Base-by-base conservation (phyloP, 2,329 filamentous ascomycete species). In the Penicillium brasilianum region DNA sequence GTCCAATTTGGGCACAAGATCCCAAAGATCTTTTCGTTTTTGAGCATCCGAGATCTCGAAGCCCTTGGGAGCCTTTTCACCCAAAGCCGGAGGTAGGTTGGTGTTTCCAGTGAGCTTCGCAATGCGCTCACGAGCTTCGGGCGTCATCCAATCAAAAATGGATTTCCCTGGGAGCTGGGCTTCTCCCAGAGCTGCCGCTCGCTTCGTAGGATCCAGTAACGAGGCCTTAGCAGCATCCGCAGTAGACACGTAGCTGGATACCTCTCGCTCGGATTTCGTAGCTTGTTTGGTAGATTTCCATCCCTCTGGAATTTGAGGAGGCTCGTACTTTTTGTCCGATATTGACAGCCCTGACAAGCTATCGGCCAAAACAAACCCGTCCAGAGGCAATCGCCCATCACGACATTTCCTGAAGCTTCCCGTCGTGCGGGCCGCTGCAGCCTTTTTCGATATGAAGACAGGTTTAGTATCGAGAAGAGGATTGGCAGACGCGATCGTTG, bases 71-170 rank as follows among this genome's bases (percentile, higher is more conserved):
- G 82, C 82, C 30, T 90, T 82, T 77, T 97, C 91, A 55, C 91
- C 88, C 1, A 88, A 81, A 0, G 90, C 95, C 8, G 87, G 86
- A 0, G 95, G 95, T 2, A 99, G 84, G 71, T 94, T 86, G 2
- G 78, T 78, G 59, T 88, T 92, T 1, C 93, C 93, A 2, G 92
- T 92, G 0, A 88, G 88, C 11, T 87, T 83, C 3, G 85, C 92
- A 48, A 99, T 84, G 28, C 89, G 87, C 55, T 94, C 89, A 63
- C 95, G 88, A 3, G 91, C 87, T 36, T 90, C 85, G 0, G 91
- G 83, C 0, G 91, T 91, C 66, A 99, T 84, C 76, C 91, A 99
- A 77, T 98, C 93, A 75, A 98, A 99, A 2, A 99, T 88, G 0
- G 95, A 98, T 79, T 98, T 97, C 0, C 92, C 92, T 0, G 93